phyloP scores from a whole-genome alignment of 2,329 filamentous ascomycete species.

The Ascochyta lentis region DNA sequence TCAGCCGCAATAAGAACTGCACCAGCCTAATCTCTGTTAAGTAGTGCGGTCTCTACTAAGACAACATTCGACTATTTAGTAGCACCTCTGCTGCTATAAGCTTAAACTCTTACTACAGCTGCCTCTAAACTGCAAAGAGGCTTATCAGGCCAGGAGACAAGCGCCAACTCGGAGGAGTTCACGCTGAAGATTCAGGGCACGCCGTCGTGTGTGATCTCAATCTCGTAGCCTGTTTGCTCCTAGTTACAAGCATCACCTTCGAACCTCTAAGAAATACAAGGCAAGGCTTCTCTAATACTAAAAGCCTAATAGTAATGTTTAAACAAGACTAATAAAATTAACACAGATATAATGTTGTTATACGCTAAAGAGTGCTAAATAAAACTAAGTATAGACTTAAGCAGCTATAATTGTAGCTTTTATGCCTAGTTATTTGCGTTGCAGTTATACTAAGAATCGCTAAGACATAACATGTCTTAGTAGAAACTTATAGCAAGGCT shows the following conservation, averaged over 20 bases:
- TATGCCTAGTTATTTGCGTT: background rate
- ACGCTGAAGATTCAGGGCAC: slow-evolving; percentile 24
- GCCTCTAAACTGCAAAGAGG: slow-evolving; percentile 37
- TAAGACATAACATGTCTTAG: too few relatives aligned
- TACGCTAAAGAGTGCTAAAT: background rate
- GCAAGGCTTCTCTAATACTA: slow-evolving; percentile 54
- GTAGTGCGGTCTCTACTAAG: slow-evolving; percentile 45
- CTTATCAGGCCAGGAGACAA: slow-evolving; percentile 55
- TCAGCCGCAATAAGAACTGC: slow-evolving; percentile 32
- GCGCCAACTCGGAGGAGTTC: slow-evolving; percentile 50
- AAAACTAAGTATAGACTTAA: background rate
- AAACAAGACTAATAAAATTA: slow-evolving; percentile 50
- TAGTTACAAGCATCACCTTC: slow-evolving; percentile 50
- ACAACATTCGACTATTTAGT: slow-evolving; percentile 40
- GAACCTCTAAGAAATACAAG: slow-evolving; percentile 58
- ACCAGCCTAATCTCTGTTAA: slow-evolving; percentile 44
- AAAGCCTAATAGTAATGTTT: slow-evolving; percentile 53
- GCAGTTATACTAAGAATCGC: too few relatives aligned
- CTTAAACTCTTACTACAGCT: slow-evolving; percentile 38
- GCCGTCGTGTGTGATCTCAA: slow-evolving; percentile 49
- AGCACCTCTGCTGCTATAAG: slow-evolving; percentile 25
- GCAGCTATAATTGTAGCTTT: background rate
- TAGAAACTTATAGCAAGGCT: too few relatives aligned
- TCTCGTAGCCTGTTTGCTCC: slow-evolving; percentile 54
- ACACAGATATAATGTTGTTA: slow-evolving; percentile 44